Percentiles rank a stretch among this genome's conserved stretches.
Evolutionary conservation across 139 green algal genomes (phyloP).

Genomic region (Pseudopediastrum boryanum): DNA sequence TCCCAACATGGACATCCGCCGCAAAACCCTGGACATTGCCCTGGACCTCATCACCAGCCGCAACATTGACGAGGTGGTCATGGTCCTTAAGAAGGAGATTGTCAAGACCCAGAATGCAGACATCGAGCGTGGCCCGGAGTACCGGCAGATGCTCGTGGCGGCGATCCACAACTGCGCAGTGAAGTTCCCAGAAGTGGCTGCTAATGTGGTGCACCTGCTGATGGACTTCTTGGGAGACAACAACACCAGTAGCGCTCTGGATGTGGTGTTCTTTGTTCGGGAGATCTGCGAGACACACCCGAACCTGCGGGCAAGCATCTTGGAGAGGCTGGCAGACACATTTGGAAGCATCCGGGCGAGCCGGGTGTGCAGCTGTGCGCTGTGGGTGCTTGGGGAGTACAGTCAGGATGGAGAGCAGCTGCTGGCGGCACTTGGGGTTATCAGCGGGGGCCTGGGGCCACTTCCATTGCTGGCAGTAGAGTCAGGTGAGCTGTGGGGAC

Average conservation of each 20-base stretch:
- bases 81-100: conserved; percentile 97
- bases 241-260: conserved; percentile 66
- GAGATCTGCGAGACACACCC: conserved; percentile 97
- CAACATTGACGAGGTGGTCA: conserved; percentile 79
- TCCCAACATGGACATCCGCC: conserved; percentile 94
- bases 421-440: conserved; percentile 70
- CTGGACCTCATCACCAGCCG: conserved; percentile 90
- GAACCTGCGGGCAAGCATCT: conserved; percentile 80
- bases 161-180: conserved; percentile 95
- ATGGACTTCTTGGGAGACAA: conserved; percentile 98
- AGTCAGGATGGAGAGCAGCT: conserved; percentile 73
- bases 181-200: conserved; percentile 94
- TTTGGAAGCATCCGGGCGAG: conserved; percentile 62
- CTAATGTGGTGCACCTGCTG: conserved; percentile 91
- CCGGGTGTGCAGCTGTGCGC: conserved; percentile 59
- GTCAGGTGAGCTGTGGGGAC: conserved; percentile 5
- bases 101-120: conserved; percentile 94
- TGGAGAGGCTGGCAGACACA: conserved; percentile 88
- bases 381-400: conserved; percentile 98
- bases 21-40: conserved; percentile 94
- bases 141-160: conserved; percentile 93
- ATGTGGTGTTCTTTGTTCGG: conserved; percentile 89
- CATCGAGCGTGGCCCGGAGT: conserved; percentile 89
- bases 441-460: conserved; percentile 80
- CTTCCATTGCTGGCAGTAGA: conserved; percentile 66